phyloP scores from a whole-genome alignment of 176 grass and related monocot genomes.

The Lolium rigidum region DNA sequence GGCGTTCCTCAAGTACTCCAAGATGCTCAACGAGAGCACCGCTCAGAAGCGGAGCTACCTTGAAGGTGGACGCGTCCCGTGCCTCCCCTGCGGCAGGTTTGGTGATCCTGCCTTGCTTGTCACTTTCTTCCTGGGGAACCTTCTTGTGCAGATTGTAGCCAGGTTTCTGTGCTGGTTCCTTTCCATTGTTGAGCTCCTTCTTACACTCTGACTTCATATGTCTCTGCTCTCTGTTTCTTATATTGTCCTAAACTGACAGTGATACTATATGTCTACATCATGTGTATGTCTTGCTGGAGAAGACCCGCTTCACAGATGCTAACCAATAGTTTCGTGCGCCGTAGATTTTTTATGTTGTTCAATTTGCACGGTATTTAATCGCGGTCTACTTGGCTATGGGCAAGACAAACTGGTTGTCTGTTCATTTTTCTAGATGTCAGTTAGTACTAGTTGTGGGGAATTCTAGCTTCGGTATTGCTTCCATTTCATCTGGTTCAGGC shows the following conservation, averaged over 20 bases:
- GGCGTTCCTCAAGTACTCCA: slow-evolving; percentile 84
- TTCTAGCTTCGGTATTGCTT: slow-evolving; percentile 21
- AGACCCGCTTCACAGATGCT: background rate
- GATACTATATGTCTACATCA: background rate
- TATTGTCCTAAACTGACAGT: slow-evolving; percentile 16
- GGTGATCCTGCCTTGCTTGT: slow-evolving; percentile 48
- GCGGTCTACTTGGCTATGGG: background rate
- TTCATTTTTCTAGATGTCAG: slow-evolving; percentile 10
- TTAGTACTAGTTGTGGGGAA: slow-evolving; percentile 24
- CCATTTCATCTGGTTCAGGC: slow-evolving; percentile 25
- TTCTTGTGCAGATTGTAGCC: slow-evolving; percentile 48
- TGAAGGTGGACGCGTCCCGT: slow-evolving; percentile 67
- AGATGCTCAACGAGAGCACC: slow-evolving; percentile 72
- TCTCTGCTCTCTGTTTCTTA: slow-evolving; percentile 1
- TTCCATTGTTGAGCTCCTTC: slow-evolving; percentile 37
- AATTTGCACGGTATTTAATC: background rate
- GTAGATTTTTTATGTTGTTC: slow-evolving; percentile 3
- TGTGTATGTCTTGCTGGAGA: slow-evolving; percentile 25
- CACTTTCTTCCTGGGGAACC: slow-evolving; percentile 45
- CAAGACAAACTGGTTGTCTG: background rate
- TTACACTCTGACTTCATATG: slow-evolving; percentile 43
- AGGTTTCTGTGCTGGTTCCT: slow-evolving; percentile 51
- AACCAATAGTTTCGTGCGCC: background rate
- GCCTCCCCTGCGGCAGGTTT: slow-evolving; percentile 93
- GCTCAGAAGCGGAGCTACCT: slow-evolving; percentile 70